Base-by-base conservation (phyloP, 495 filamentous ascomycete species). In the Aspergillus affinis region DNA sequence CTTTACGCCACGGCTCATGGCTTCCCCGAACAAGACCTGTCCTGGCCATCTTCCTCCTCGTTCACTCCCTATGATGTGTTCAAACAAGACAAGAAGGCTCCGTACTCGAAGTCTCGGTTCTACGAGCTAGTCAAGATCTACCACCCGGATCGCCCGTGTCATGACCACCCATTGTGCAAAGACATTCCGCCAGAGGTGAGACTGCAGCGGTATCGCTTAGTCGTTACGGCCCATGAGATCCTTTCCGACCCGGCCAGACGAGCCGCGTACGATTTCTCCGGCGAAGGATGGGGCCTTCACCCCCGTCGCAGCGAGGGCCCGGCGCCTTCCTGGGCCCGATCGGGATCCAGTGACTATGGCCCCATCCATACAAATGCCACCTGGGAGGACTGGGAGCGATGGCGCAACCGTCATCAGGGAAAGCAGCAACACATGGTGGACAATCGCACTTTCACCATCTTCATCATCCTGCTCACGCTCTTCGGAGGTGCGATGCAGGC, bases 341-440 rank as follows among this genome's bases (percentile, higher is more conserved):
- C 62, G 3, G 65, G 61, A 20, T 58, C 46, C 69, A 78, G 58
- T 50, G 69, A 59, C 49, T 75, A 57, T 65, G 78, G 69, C 53
- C 76, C 70, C 44, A 86, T 93, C 21, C 86, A 84, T 67, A 77
- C 80, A 59, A 97, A 97, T 68, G 95, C 91, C 13, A 98, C 93
- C 0, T 98, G 94, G 94, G 94, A 98, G 68, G 95, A 98, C 69
- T 98, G 95, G 94, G 93, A 98, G 75, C 81, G 81, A 46, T 98
- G 90, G 89, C 84, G 91, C 64, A 77, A 84, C 21, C 78, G 84
- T 46, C 74, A 82, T 47, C 84, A 87, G 50, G 72, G 61, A 10
- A 75, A 83, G 51, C 82, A 88, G n/a, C 69, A 88, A 44, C 89
- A 83, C 65, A 77, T 89, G 9, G 72, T 79, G 59, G 89, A 88